phyloP scores from a whole-genome alignment of 2,329 filamentous ascomycete genomes.

The Xylariaceae sp. region DNA sequence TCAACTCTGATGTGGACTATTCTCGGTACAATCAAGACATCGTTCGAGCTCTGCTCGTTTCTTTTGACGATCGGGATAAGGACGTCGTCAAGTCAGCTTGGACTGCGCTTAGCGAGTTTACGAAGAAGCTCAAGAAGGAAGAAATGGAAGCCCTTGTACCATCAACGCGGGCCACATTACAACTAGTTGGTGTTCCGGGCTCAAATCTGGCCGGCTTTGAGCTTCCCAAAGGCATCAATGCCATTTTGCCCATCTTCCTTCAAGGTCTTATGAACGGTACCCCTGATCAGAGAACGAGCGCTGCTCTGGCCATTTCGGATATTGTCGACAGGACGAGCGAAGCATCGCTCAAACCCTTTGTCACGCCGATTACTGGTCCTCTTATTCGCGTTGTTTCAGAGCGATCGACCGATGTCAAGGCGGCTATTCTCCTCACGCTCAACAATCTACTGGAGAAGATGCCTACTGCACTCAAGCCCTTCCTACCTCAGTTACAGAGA shows the following conservation, averaged over 20 bases:
- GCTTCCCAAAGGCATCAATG: slow-evolving; percentile 94
- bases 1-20: slow-evolving; percentile 77
- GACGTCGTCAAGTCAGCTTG: slow-evolving; percentile 88
- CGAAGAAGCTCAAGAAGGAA: slow-evolving; percentile 87
- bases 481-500: slow-evolving; percentile 91
- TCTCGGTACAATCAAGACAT: slow-evolving; percentile 96
- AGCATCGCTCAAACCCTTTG: slow-evolving; percentile 85
- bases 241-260: slow-evolving; percentile 92
- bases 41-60: slow-evolving; percentile 83
- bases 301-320: slow-evolving; percentile 91
- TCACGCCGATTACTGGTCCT: slow-evolving; percentile 95
- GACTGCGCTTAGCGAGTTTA: slow-evolving; percentile 82
- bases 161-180: slow-evolving; percentile 81
- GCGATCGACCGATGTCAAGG: slow-evolving; percentile 92
- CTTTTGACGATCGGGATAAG: slow-evolving; percentile 82
- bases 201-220: slow-evolving; percentile 83
- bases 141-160: slow-evolving; percentile 93
- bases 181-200: slow-evolving; percentile 85
- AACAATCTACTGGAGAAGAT: slow-evolving; percentile 98
- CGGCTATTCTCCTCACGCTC: slow-evolving; percentile 87
- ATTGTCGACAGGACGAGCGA: slow-evolving; percentile 90
- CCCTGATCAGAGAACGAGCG: slow-evolving; percentile 84
- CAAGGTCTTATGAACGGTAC: slow-evolving; percentile 98
- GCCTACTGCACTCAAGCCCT: slow-evolving; percentile 89
- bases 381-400: slow-evolving; percentile 97